Percentiles rank a stretch among this genome's conserved stretches.
Conservation (phyloP, 225 moss, liverwort and hornwort genomes). For the Neckera pumila region DNA sequence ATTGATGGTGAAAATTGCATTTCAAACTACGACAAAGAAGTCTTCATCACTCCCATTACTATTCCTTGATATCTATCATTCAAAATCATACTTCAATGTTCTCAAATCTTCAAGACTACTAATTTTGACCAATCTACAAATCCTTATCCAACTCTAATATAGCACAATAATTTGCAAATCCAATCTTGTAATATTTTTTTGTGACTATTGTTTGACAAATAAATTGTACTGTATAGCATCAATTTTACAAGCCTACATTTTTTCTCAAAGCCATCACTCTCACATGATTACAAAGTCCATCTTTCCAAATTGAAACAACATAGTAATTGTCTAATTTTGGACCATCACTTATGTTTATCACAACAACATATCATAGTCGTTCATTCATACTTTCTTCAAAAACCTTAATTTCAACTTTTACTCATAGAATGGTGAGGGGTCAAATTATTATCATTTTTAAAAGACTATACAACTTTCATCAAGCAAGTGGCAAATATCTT, state of each 20-base stretch:
- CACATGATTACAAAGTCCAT: neutral
- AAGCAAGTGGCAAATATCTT: neutral
- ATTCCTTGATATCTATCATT: too few species aligned
- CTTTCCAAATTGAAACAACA: neutral
- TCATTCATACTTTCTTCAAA: neutral
- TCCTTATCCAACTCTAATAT: neutral
- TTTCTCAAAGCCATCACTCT: neutral
- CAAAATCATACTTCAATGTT: neutral
- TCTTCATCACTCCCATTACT: too few species aligned
- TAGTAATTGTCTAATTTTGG: neutral
- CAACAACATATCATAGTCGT: neutral
- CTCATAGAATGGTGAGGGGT: fast-evolving
- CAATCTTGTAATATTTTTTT: neutral
- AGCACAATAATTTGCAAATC: too few species aligned
- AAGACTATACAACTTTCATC: too few species aligned
- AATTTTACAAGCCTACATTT: neutral
- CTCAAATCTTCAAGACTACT: neutral
- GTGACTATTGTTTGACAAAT: too few species aligned
- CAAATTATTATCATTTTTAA: neutral
- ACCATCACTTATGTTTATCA: neutral
- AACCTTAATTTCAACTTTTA: neutral
- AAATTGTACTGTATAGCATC: neutral
- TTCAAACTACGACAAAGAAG: too few species aligned
- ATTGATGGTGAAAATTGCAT: too few species aligned
- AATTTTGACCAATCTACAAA: neutral